Evolutionary conservation across 1,284 basidiomycete species (phyloP), one percentile per base, ranked within the genome.

Genomic region (Boletus sp.): DNA sequence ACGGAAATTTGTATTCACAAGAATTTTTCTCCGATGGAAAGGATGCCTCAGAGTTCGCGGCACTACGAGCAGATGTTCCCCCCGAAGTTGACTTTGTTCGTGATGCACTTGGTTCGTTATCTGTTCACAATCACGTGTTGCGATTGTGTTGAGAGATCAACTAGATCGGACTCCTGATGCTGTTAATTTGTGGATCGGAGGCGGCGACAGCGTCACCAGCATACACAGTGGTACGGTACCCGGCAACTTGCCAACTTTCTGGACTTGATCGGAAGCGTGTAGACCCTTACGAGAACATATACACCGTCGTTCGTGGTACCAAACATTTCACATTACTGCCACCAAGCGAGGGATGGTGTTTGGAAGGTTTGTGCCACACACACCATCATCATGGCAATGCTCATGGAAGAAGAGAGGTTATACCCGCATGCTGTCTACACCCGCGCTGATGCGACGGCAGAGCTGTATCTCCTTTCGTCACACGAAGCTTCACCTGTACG

Each of bases 231-330:
- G 90, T 89, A 57, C 41, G 71, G 49, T 30, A 0, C 8, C 16
- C 8, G 6, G 19, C 6, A 25, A 33, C 44, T 1, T 34, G 38
- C 19, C 13, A 16, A 8, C 14, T 37, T 35, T 14, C 6, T n/a
- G 19, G 10, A 8, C 17, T 52, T 54, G 47, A 64, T 40, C 8
- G 22, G 5, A 32, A 32, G 25, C 46, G 17, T 41, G 57, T 57
- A 91, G 90, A 93, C 67, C 90, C 89, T 2, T 95, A 94, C 59
- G 92, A 95, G 69, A 96, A 95, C 64, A 79, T 95, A 43, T 95
- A 95, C 66, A 80, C 84, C 9, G 90, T 96, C 23, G 71, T 94
- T 44, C 78, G 87, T 45, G 93, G 92, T 4, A 69, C 76, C 34
- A 96, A 95, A 61, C 82, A 84, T 26, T 95, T 96, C 59, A 87